Evolutionary conservation across 345 rosid species (phyloP).

Genomic region (Gossypioides kirkii): DNA sequence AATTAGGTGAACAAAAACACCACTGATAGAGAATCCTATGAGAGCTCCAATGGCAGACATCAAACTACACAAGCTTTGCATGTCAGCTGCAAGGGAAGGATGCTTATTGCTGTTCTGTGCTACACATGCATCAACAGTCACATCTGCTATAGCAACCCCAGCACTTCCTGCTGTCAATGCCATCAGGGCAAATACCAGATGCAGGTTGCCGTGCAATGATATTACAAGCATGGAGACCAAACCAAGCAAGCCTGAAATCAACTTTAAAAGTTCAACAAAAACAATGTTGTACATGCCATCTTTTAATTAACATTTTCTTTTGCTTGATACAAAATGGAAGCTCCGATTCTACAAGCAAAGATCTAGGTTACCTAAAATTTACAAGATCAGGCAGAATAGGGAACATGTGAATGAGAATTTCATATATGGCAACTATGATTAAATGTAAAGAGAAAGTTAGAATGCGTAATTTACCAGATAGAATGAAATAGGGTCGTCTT

Average conservation of each 20-base stretch:
- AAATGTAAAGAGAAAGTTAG: not conserved
- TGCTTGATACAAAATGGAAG: not conserved
- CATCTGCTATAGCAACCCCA: slow-evolving; percentile 84
- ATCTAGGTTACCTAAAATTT: not conserved
- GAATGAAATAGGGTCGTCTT: slow-evolving; percentile 78
- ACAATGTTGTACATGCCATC: not conserved
- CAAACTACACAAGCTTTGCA: slow-evolving; percentile 87
- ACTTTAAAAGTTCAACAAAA: not conserved
- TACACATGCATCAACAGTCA: slow-evolving; percentile 93
- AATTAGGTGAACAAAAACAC: slow-evolving; percentile 76
- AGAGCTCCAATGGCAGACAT: slow-evolving; percentile 77
- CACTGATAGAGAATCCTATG: slow-evolving; percentile 73
- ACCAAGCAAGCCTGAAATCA: slow-evolving; percentile 64
- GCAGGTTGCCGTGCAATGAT: slow-evolving; percentile 59
- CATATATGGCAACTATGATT: not conserved
- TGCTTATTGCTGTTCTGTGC: slow-evolving; percentile 75
- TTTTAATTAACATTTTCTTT: not conserved
- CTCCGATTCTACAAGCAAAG: not conserved
- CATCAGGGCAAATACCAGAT: slow-evolving; percentile 57
- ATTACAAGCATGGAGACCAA: slow-evolving; percentile 60
- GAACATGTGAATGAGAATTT: not conserved
- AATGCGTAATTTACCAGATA: slow-evolving; percentile 49
- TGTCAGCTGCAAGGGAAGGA: slow-evolving; percentile 82
- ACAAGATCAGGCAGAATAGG: not conserved
- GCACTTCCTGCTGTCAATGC: slow-evolving; percentile 67